These are phyloP conservation scores for Diversispora epigaea DNA, from an alignment of 192 early-diverging fungal genomes.

Conservation along the genomic window DNA sequence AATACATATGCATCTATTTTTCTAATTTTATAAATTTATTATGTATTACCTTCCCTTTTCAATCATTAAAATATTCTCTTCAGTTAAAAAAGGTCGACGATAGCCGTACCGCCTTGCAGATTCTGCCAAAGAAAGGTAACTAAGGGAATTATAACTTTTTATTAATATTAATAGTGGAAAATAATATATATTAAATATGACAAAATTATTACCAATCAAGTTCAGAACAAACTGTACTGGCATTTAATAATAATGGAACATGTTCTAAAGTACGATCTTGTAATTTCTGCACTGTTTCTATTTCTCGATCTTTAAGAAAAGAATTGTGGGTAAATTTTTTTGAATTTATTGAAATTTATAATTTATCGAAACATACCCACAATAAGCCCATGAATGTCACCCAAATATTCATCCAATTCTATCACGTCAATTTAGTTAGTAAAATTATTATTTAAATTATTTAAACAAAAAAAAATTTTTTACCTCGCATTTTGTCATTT, in stretches of 20 bases:
- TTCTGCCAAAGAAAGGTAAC: constrained; percentile 63
- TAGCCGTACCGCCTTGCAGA: constrained; percentile 59
- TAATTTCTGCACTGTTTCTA: constrained; percentile 75
- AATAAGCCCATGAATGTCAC: constrained; percentile 84
- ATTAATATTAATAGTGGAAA: no score
- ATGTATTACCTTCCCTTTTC: constrained; percentile 60
- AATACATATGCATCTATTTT: constrained; percentile 41
- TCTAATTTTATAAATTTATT: constrained; percentile 28
- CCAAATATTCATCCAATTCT: constrained; percentile 77
- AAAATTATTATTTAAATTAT: background rate
- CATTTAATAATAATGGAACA: constrained; percentile 37
- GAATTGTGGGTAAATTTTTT: background rate
- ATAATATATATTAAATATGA: background rate
- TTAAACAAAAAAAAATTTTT: background rate
- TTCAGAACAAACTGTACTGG: constrained; percentile 53
- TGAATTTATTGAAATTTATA: background rate
- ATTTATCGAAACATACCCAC: constrained; percentile 47
- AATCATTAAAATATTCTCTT: constrained; percentile 58
- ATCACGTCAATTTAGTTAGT: background rate
- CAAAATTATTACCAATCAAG: constrained; percentile 65
- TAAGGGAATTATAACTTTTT: constrained; percentile 21
- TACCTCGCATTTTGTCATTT: constrained; percentile 55
- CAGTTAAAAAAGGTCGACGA: constrained; percentile 54
- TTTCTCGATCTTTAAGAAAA: constrained; percentile 68
- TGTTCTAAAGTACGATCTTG: constrained; percentile 57